These are phyloP conservation scores for Ceratobasidium sp. DNA, from an alignment of 1,284 basidiomycete genomes.

Conservation along the genomic window DNA sequence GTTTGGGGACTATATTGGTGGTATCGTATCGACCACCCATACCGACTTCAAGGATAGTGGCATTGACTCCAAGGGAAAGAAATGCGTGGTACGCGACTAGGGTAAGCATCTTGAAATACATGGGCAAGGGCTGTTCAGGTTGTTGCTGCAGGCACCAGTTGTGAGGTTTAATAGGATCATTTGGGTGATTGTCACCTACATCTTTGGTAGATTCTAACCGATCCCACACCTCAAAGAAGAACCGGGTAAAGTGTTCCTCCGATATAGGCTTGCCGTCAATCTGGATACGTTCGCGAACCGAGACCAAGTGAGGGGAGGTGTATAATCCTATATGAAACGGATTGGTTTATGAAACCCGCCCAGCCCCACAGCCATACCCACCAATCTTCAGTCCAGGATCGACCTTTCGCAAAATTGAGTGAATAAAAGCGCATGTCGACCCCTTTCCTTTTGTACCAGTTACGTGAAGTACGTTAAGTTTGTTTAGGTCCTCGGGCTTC, in stretches of 20 bases:
- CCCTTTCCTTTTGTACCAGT: constrained; percentile 99
- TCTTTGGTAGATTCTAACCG: constrained; percentile 71
- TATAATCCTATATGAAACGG: constrained; percentile 72
- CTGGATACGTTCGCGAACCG: constrained; percentile 94
- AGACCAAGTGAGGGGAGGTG: constrained; percentile 96
- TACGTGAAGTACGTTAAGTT: constrained; percentile 92
- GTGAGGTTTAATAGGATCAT: neutral
- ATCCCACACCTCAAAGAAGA: constrained; percentile 98
- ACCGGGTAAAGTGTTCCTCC: constrained; percentile 86
- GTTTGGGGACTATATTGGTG: constrained; percentile 93
- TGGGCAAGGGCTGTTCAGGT: constrained; percentile 76
- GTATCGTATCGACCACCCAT: constrained; percentile 95
- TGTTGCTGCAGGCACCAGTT: neutral
- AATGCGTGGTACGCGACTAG: constrained; percentile 93
- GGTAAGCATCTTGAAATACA: constrained; percentile 95
- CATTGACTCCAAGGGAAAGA: constrained; percentile 77
- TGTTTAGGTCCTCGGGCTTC: constrained; percentile 83
- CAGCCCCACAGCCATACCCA: constrained; percentile 46
- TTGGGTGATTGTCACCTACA: constrained; percentile 52
- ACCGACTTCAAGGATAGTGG: constrained; percentile 95
- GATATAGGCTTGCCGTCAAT: constrained; percentile 90
- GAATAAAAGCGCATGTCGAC: constrained; percentile 92
- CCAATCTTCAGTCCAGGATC: constrained; percentile 76
- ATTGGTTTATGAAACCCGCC: neutral
- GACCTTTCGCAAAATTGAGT: constrained; percentile 71